phyloP scores from a whole-genome alignment of 768 basidiomycete species.

The Scleroderma bovista region DNA sequence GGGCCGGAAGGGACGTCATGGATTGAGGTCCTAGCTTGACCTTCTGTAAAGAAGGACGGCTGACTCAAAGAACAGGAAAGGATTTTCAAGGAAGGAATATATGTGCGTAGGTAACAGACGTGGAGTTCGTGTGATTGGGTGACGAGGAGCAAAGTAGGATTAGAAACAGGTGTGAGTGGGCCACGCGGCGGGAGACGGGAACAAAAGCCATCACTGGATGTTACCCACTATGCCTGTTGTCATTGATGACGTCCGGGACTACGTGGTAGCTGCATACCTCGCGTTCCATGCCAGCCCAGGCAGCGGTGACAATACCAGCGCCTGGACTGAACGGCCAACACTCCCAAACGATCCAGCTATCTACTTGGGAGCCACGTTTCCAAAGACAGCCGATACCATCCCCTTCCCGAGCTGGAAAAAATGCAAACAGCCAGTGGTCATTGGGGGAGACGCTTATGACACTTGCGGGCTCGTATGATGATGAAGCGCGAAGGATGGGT shows the following conservation, averaged over 20 bases:
- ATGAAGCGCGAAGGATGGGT: constrained; percentile 40
- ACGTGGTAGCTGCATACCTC: constrained; percentile 39
- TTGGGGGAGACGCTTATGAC: constrained; percentile 54
- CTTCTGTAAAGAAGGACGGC: constrained; percentile 33
- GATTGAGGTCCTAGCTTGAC: constrained; percentile 24
- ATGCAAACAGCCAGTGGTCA: constrained; percentile 68
- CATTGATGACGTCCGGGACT: neutral
- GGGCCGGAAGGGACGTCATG: constrained; percentile 28
- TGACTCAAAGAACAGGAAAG: constrained; percentile 46
- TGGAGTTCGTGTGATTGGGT: constrained; percentile 57
- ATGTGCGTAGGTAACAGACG: constrained; percentile 49
- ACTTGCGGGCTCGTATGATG: constrained; percentile 55
- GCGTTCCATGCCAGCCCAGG: constrained; percentile 56
- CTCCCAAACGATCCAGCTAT: constrained; percentile 56
- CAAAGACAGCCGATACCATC: constrained; percentile 66
- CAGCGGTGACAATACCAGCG: constrained; percentile 54
- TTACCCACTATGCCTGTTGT: constrained; percentile 45
- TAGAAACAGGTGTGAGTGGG: constrained; percentile 47
- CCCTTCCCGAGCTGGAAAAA: constrained; percentile 54
- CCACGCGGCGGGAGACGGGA: constrained; percentile 56
- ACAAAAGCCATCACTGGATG: constrained; percentile 38
- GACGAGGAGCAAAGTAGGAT: constrained; percentile 55
- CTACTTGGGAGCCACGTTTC: constrained; percentile 52
- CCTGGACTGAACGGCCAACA: constrained; percentile 48
- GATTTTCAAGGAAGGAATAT: constrained; percentile 38